Evolutionary conservation across 2,329 filamentous ascomycete species (phyloP).

Genomic region (Incumbomyces delicatus): DNA sequence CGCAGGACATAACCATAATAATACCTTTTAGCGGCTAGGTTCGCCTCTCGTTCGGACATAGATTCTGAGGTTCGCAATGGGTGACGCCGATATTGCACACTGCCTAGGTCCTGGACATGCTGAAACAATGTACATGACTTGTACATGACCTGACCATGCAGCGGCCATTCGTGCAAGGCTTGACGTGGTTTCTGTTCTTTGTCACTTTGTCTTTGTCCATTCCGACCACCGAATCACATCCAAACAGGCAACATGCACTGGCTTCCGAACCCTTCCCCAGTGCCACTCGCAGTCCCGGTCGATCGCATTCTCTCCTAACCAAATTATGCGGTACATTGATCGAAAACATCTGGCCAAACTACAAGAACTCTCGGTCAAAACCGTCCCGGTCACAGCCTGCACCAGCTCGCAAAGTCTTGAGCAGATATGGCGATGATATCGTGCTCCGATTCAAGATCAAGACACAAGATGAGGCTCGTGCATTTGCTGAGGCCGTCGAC

Average conservation of each 20-base stretch:
- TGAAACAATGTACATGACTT: neutral
- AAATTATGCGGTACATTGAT: slow-evolving; percentile 1
- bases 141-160: slow-evolving; percentile 1
- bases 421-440: slow-evolving; percentile 64
- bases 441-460: slow-evolving; percentile 80
- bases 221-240: neutral
- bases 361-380: slow-evolving; percentile 2
- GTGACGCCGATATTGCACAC: no score
- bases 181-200: neutral
- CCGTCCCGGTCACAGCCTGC: neutral
- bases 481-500: slow-evolving; percentile 62
- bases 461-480: slow-evolving; percentile 56
- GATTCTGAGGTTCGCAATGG: no score
- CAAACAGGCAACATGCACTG: neutral
- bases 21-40: no score
- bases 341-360: slow-evolving; percentile 4
- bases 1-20: no score
- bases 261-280: neutral
- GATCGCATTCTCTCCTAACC: neutral
- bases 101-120: no score
- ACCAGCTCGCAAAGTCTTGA: neutral
- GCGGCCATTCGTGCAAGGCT: neutral
- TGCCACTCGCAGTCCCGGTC: neutral
- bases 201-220: neutral
- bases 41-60: no score